Percentiles rank a stretch among this genome's conserved stretches.
Conservation (phyloP, 1,139 yeast species). For the Sugiyamaella neomexicana region DNA sequence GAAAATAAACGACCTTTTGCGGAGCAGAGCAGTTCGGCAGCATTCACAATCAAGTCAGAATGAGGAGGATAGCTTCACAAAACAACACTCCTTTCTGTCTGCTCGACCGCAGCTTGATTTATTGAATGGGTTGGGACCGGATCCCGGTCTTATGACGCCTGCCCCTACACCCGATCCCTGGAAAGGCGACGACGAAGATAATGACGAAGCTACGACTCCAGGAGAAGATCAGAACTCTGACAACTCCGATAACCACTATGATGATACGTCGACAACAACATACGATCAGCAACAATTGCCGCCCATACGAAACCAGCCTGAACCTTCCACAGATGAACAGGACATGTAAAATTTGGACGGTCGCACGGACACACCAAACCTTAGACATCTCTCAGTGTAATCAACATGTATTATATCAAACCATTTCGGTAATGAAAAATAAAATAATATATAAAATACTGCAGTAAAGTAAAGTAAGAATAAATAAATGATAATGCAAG, state of each 20-base stretch:
- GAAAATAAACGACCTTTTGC: slow-evolving; percentile 1
- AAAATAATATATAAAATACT: slow-evolving; percentile 11
- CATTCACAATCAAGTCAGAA: slow-evolving; percentile 1
- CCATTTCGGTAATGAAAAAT: background rate
- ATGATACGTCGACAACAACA: background rate
- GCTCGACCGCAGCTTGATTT: slow-evolving; percentile 15
- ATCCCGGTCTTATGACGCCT: slow-evolving; percentile 22
- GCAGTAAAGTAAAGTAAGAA: slow-evolving; percentile 7
- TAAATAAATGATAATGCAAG: slow-evolving; percentile 20
- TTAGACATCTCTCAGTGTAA: too few species aligned
- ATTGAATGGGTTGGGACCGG: slow-evolving; percentile 23
- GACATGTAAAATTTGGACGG: too few species aligned
- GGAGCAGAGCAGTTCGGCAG: background rate
- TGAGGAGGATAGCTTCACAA: background rate
- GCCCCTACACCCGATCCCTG: slow-evolving; percentile 20
- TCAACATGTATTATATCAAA: too few species aligned
- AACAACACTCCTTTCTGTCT: slow-evolving; percentile 7
- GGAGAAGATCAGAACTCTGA: background rate
- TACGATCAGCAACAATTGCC: background rate
- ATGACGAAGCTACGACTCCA: background rate
- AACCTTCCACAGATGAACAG: background rate
- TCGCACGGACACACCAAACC: too few species aligned
- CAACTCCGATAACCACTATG: background rate
- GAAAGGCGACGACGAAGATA: slow-evolving; percentile 3
- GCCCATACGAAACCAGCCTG: background rate